Percentiles rank a stretch among this genome's conserved stretches.
Conservation (phyloP, 2,329 filamentous ascomycete genomes). For the Fusarium sp. region DNA sequence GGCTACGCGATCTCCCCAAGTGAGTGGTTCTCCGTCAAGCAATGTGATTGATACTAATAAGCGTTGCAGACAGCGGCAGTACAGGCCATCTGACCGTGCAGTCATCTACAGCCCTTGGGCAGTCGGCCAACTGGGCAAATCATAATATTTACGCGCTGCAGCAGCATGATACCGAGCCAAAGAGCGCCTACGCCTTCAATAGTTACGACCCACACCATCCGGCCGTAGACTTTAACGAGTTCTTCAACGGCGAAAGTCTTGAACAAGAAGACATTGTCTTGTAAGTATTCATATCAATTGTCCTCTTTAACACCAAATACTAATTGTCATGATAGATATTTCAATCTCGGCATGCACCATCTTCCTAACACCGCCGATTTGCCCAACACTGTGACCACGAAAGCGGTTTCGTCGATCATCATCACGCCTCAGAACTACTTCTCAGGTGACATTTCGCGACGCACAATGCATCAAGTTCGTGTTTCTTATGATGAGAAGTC, state of each 20-base stretch:
- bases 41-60: background rate
- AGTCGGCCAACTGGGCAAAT: constrained; percentile 60
- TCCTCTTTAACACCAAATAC: rapidly evolving
- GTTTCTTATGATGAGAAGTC: constrained; percentile 21
- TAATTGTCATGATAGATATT: constrained; percentile 11
- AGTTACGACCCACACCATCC: constrained; percentile 59
- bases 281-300: background rate
- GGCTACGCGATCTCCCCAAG: constrained; percentile 52
- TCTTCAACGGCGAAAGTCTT: constrained; percentile 26
- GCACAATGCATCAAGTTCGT: constrained; percentile 22
- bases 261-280: constrained; percentile 32
- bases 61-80: constrained; percentile 15
- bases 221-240: constrained; percentile 22
- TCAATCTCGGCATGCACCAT: constrained; percentile 36
- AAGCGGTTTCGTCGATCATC: constrained; percentile 25
- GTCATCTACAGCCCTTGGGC: constrained; percentile 59
- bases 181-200: constrained; percentile 58
- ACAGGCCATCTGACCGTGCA: constrained; percentile 58
- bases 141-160: constrained; percentile 63
- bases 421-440: constrained; percentile 36
- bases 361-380: constrained; percentile 31
- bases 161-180: constrained; percentile 64
- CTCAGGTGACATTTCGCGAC: constrained; percentile 12
- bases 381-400: constrained; percentile 25
- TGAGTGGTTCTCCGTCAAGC: background rate